Base-by-base conservation (phyloP, 2,329 filamentous ascomycete species). In the Alternaria sp. region DNA sequence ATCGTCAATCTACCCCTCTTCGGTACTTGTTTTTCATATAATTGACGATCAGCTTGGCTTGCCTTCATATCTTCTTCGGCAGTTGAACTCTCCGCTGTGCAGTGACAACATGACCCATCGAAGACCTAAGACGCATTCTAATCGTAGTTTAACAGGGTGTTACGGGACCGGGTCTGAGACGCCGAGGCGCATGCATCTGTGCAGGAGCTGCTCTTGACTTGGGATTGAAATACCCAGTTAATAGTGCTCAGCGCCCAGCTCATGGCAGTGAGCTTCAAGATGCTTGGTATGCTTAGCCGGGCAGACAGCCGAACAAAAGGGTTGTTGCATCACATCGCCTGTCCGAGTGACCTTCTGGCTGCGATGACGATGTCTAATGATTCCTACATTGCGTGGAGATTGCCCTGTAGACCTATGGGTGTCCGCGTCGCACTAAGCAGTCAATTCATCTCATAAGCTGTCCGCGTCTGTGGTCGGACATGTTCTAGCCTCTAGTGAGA, bases 221-320 rank as follows among this genome's bases (percentile, higher is more conserved):
- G 2, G 26, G 2, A 11, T 33, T 21, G 49, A 30, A 15, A 21
- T 51, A 30, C 15, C 23, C 15, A 11, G 15, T 20, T 20, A 11
- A 43, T 33, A 12, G n/a, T 45, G 30, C 44, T 46, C 33, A 68
- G 58, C 47, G 61, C 56, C 59, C 30, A 67, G 57, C 41, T 44
- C 61, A 45, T 56, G 61, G 64, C 67, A 63, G 18, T 58, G 60
- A 66, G 64, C 66, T 68, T 70, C 50, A 33, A 26, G 44, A 56
- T 62, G 65, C 61, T 68, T 67, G 59, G 30, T 55, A 60, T 28
- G 62, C 68, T 68, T 71, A 71, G 54, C 71, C 70, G 63, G 58
- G 28, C 14, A 44, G 51, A 50, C 47, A 64, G 64, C 58, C 51
- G 61, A 64, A 54, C 49, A 50, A 33, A 21, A 58, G 25, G 41